phyloP scores from a whole-genome alignment of 2,329 filamentous ascomycete genomes.

The Pyrenophora graminea region DNA sequence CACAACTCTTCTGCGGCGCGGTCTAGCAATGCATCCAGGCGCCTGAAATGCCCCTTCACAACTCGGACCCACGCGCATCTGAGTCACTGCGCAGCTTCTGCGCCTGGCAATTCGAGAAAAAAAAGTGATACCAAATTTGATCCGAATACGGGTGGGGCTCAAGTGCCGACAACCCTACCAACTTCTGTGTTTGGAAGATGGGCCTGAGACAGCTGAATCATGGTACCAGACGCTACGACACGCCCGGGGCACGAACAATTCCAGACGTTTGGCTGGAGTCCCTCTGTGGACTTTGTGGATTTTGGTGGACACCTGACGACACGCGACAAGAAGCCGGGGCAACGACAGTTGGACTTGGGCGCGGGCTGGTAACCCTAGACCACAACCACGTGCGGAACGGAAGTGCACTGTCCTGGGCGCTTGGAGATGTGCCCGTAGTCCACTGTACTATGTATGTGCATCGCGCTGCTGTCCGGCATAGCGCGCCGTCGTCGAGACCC shows the following conservation, averaged over 20 bases:
- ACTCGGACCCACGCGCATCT: not conserved
- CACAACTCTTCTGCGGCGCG: not conserved
- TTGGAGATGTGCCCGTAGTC: not conserved
- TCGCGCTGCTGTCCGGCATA: slow-evolving; percentile 6
- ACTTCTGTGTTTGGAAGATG: slow-evolving; percentile 4
- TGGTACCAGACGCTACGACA: slow-evolving; percentile 3
- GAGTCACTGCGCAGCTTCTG: slow-evolving; percentile 2
- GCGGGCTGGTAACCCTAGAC: not conserved
- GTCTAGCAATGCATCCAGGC: slow-evolving; percentile 3
- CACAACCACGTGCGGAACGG: not conserved
- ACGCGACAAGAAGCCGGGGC: not conserved
- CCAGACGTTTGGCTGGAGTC: slow-evolving; percentile 6
- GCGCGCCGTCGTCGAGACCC: slow-evolving; percentile 9
- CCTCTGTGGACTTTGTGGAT: not conserved
- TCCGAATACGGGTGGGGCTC: not conserved
- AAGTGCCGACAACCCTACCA: not conserved
- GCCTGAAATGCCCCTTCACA: not conserved
- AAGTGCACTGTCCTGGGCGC: not conserved
- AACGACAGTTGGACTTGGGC: not conserved
- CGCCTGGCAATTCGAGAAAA: too few species aligned
- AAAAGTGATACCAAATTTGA: not conserved
- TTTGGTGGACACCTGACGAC: not conserved
- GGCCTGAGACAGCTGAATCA: not conserved
- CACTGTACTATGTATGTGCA: not conserved
- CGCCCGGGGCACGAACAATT: not conserved